A percentile compares a stretch with the other conserved stretches of the same genome.
Conservation (phyloP, 352 stramenopile species). For the Thalassiosira mediterranea region DNA sequence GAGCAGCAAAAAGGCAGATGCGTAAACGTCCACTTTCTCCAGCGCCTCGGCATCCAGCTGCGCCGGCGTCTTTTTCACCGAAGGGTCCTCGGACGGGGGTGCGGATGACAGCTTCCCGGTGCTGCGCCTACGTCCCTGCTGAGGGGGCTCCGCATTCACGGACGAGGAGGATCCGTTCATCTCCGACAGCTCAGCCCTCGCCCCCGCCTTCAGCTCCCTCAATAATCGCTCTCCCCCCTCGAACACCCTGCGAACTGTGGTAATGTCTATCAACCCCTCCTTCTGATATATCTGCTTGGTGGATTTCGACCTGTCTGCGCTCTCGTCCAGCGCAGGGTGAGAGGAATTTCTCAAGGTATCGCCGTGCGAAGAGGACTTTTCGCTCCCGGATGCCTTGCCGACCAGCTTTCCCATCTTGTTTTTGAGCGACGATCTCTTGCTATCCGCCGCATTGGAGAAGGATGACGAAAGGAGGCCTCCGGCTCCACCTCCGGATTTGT, state of each 20-base stretch:
- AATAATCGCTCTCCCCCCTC: slow-evolving; percentile 39
- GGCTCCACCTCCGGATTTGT: neutral
- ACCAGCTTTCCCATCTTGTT: slow-evolving; percentile 22
- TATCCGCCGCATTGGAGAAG: neutral
- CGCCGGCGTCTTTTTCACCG: neutral
- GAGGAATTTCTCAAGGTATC: neutral
- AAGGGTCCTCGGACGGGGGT: neutral
- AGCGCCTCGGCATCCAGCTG: slow-evolving; percentile 7
- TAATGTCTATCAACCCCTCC: slow-evolving; percentile 42
- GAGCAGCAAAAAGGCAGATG: slow-evolving; percentile 60
- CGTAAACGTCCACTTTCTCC: slow-evolving; percentile 40
- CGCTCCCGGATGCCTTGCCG: neutral
- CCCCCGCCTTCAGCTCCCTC: slow-evolving; percentile 8
- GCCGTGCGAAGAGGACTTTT: neutral
- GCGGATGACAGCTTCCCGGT: neutral
- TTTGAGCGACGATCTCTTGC: neutral
- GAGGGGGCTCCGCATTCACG: neutral
- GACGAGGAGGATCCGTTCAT: neutral
- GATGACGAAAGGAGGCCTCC: neutral
- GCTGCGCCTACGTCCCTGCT: neutral
- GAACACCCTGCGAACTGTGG: slow-evolving; percentile 41
- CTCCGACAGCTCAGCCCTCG: neutral
- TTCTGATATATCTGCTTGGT: slow-evolving; percentile 41
- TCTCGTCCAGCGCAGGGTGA: slow-evolving; percentile 33
- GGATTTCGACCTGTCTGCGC: slow-evolving; percentile 18